phyloP scores from a whole-genome alignment of 2,329 filamentous ascomycete genomes.

The Penicillium crustosum region DNA sequence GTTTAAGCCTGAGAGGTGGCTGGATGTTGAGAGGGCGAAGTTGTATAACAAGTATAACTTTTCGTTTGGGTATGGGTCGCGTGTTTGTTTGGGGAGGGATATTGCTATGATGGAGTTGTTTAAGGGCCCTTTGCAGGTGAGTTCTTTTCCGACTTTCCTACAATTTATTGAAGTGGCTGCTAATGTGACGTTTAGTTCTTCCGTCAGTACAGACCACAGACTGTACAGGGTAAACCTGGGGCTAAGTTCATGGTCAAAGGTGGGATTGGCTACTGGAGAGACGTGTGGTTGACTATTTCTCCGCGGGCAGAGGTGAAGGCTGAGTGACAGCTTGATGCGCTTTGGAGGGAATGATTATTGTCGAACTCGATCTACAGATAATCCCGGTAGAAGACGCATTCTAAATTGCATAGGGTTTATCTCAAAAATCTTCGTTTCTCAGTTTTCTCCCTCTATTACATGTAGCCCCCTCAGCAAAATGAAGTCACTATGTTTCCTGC shows the following conservation, averaged over 20 bases:
- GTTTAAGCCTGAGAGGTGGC: conserved; percentile 46
- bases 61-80: conserved; percentile 52
- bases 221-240: conserved; percentile 27
- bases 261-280: conserved; percentile 36
- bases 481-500: neutral
- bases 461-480: neutral
- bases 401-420: no score
- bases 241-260: conserved; percentile 34
- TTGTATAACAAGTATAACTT: conserved; percentile 51
- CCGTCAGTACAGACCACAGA: conserved; percentile 27
- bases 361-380: neutral
- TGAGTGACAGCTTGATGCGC: neutral
- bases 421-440: no score
- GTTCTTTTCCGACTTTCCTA: neutral
- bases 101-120: conserved; percentile 56
- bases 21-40: conserved; percentile 40
- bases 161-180: neutral
- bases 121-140: conserved; percentile 43
- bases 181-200: conserved; percentile 29
- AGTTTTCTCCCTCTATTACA: neutral
- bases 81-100: conserved; percentile 51
- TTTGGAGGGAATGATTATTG: neutral
- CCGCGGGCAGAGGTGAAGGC: conserved; percentile 23
- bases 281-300: conserved; percentile 35
- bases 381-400: no score